These are phyloP conservation scores for Zygosaccharomyces sapae DNA, from an alignment of 1,139 yeast genomes.

Conservation along the genomic window DNA sequence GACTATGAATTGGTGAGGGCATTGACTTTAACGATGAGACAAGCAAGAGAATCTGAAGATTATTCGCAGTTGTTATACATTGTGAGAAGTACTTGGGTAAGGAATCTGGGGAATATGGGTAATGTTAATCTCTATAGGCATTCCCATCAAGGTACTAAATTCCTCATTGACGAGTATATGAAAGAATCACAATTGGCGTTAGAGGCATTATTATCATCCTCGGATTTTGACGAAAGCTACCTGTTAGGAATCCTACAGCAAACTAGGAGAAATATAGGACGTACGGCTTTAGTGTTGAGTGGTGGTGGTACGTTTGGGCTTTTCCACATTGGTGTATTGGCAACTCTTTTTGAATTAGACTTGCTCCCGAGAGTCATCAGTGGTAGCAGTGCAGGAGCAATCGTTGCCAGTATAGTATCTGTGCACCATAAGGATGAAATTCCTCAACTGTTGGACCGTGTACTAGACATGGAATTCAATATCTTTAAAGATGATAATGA, in stretches of 20 bases:
- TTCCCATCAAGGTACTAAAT: slow-evolving; percentile 82
- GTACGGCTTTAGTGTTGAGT: slow-evolving; percentile 85
- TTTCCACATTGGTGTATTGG: slow-evolving; percentile 86
- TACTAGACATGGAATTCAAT: slow-evolving; percentile 58
- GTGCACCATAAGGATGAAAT: slow-evolving; percentile 77
- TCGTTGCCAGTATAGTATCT: slow-evolving; percentile 84
- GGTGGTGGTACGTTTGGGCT: slow-evolving; percentile 97
- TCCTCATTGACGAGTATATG: slow-evolving; percentile 75
- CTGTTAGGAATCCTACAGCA: slow-evolving; percentile 76
- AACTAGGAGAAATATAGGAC: slow-evolving; percentile 85
- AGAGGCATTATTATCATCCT: slow-evolving; percentile 39
- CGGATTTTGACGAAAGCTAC: slow-evolving; percentile 61
- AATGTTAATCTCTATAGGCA: slow-evolving; percentile 72
- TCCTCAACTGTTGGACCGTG: slow-evolving; percentile 48
- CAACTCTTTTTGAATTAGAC: slow-evolving; percentile 68
- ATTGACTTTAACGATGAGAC: slow-evolving; percentile 54
- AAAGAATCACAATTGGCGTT: slow-evolving; percentile 69
- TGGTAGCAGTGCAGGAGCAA: slow-evolving; percentile 96
- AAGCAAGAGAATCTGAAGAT: slow-evolving; percentile 57
- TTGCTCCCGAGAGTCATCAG: slow-evolving; percentile 85
- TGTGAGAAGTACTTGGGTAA: slow-evolving; percentile 76
- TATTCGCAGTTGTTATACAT: slow-evolving; percentile 60
- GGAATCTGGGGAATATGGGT: slow-evolving; percentile 87
- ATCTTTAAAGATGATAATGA: slow-evolving; percentile 61
- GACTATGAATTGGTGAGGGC: slow-evolving; percentile 61